Evolutionary conservation across 2,329 filamentous ascomycete genomes (phyloP).

Genomic region (Botryosphaeria dothidea): DNA sequence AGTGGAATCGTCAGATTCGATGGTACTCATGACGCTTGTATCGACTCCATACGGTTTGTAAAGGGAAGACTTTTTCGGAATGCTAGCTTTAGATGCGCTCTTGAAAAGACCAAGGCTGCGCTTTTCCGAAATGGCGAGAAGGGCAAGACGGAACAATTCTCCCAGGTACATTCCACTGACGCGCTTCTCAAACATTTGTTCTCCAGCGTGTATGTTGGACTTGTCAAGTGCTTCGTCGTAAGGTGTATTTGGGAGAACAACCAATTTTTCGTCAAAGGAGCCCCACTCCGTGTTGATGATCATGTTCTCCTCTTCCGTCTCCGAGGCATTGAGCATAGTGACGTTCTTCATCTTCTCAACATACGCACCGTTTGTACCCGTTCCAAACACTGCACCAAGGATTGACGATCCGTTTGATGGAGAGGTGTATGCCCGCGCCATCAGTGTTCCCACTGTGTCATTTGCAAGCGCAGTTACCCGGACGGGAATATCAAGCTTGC

Average conservation of each 20-base stretch:
- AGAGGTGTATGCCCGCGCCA: constrained; percentile 88
- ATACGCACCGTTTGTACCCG: constrained; percentile 91
- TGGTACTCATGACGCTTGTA: constrained; percentile 83
- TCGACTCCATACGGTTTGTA: constrained; percentile 86
- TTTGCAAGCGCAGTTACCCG: constrained; percentile 86
- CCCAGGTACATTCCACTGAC: constrained; percentile 98
- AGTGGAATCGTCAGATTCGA: constrained; percentile 75
- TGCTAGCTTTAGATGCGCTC: constrained; percentile 65
- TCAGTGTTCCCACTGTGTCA: constrained; percentile 88
- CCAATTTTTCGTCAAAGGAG: constrained; percentile 92
- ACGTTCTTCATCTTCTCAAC: constrained; percentile 83
- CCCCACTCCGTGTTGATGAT: constrained; percentile 98
- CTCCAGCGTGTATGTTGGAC: constrained; percentile 46
- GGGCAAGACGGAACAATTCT: constrained; percentile 79
- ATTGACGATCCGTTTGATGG: constrained; percentile 62
- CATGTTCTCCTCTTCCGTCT: constrained; percentile 49
- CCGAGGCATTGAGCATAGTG: constrained; percentile 56
- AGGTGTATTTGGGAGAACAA: constrained; percentile 78
- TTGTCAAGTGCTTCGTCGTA: constrained; percentile 53
- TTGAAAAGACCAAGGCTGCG: constrained; percentile 68
- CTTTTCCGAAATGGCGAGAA: constrained; percentile 72
- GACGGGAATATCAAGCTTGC: constrained; percentile 75
- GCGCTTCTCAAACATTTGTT: constrained; percentile 92
- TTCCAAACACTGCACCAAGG: constrained; percentile 92
- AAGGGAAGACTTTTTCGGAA: constrained; percentile 66